Base-by-base conservation (phyloP, 208 protist species). In the Willaertia magna region DNA sequence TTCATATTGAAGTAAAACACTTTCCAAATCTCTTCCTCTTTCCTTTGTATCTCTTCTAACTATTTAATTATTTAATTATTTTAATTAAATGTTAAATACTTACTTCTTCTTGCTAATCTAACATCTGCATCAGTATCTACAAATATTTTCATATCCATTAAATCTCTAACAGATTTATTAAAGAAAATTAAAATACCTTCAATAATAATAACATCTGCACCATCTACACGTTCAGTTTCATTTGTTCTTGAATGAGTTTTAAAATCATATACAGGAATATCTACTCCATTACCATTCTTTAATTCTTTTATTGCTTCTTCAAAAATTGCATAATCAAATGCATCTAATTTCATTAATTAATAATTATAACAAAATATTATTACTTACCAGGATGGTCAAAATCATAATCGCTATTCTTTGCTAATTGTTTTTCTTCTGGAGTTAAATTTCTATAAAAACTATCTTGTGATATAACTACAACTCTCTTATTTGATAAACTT, bases 201-300 rank as follows among this genome's bases (percentile, higher is more conserved):
- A 46, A 97, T 90, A 51, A 97, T 88, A 42, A 97, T 93, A 1
- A 97, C 89, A 61, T 94, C 89, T 12, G 90, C 92, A 67, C 91
- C 92, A 43, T 89, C 88, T 74, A 96, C 85, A n/a, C 44, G 67
- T 42, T 89, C 40, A 49, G 85, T 91, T 39, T 89, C 59, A 4
- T 87, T 74, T 30, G 85, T 85, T 59, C 89, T 87, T n/a, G 89
- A 89, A 87, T 97, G 94, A 74, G 91, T 94, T 34, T 85, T 79
- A 85, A 95, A 97, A 90, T 96, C 92, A 89, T 97, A 97, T n/a
- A 91, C 89, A 34, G 95, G 95, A n/a, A 97, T 88, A 6, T 94
- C 82, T 20, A 96, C 91, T 46, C 49, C 34, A 51, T 92, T 82
- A 39, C 92, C 92, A 30, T 92, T 92, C 85, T 91, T 90, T 42